Conservation (phyloP, 257 asterid genomes). For the Rehmannia glutinosa region DNA sequence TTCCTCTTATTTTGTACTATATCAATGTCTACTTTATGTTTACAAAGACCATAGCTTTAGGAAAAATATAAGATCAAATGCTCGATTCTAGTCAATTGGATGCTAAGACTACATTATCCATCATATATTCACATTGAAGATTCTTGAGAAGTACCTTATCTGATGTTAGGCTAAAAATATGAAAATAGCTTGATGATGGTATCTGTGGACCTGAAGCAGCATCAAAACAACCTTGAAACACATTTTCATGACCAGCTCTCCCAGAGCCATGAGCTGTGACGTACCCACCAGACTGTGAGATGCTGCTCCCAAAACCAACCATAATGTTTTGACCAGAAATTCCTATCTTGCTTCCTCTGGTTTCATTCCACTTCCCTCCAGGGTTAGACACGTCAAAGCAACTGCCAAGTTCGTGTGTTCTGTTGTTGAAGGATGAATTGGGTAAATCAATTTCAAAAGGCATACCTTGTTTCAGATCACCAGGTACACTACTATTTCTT, state of each 20-base stretch:
- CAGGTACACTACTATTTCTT: slow-evolving; percentile 17
- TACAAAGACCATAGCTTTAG: neutral
- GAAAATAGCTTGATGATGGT: slow-evolving; percentile 48
- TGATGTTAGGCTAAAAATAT: slow-evolving; percentile 40
- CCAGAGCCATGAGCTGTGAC: slow-evolving; percentile 41
- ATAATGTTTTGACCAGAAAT: slow-evolving; percentile 45
- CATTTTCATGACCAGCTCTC: slow-evolving; percentile 45
- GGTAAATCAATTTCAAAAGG: slow-evolving; percentile 35
- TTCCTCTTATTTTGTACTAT: too few species aligned
- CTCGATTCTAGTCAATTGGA: neutral
- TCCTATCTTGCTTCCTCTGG: slow-evolving; percentile 32
- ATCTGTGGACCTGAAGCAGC: slow-evolving; percentile 32
- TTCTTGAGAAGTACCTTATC: slow-evolving; percentile 47
- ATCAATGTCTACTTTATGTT: too few species aligned
- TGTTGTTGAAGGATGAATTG: slow-evolving; percentile 36
- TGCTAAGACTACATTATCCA: slow-evolving; percentile 2
- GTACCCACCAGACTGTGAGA: slow-evolving; percentile 39
- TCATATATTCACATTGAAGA: neutral
- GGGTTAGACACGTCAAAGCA: slow-evolving; percentile 29
- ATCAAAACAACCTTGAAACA: slow-evolving; percentile 41
- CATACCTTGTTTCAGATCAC: slow-evolving; percentile 38
- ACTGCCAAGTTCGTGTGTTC: slow-evolving; percentile 30
- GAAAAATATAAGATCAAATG: neutral
- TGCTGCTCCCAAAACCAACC: slow-evolving; percentile 36
- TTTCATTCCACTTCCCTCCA: slow-evolving; percentile 36